These are phyloP conservation scores for Marsdenia floribunda DNA, from an alignment of 257 asterid species.

Conservation along the genomic window DNA sequence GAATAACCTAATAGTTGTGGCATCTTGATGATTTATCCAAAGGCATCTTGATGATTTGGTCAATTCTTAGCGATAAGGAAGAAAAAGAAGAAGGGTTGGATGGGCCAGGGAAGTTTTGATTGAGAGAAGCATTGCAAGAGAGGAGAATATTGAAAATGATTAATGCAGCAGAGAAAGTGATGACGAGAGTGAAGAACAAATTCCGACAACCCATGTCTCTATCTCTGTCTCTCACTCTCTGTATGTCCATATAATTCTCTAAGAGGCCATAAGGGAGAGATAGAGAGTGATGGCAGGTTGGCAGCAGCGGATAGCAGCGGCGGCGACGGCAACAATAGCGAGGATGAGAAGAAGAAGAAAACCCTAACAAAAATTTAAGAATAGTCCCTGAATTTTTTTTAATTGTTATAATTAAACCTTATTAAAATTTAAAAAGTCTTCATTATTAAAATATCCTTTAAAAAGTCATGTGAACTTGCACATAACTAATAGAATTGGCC, in stretches of 20 bases:
- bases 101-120: constrained; percentile 65
- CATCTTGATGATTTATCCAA: constrained; percentile 17
- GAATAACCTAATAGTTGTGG: constrained; percentile 45
- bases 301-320: too few relatives aligned
- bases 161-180: constrained; percentile 68
- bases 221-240: too few relatives aligned
- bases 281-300: too few relatives aligned
- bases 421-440: too few relatives aligned
- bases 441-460: too few relatives aligned
- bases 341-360: too few relatives aligned
- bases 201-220: constrained; percentile 67
- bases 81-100: constrained; percentile 32
- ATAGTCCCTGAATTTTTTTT: too few relatives aligned
- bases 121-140: constrained; percentile 87
- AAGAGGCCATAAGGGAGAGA: background rate
- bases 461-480: too few relatives aligned
- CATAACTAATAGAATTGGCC: too few relatives aligned
- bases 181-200: constrained; percentile 59
- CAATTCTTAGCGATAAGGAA: constrained; percentile 20
- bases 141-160: constrained; percentile 86
- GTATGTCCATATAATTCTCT: background rate
- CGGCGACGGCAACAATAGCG: too few relatives aligned
- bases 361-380: too few relatives aligned
- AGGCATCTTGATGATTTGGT: constrained; percentile 83
- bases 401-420: too few relatives aligned